Evolutionary conservation across 805 yeast genomes (phyloP).

Genomic region (Candida koratica): DNA sequence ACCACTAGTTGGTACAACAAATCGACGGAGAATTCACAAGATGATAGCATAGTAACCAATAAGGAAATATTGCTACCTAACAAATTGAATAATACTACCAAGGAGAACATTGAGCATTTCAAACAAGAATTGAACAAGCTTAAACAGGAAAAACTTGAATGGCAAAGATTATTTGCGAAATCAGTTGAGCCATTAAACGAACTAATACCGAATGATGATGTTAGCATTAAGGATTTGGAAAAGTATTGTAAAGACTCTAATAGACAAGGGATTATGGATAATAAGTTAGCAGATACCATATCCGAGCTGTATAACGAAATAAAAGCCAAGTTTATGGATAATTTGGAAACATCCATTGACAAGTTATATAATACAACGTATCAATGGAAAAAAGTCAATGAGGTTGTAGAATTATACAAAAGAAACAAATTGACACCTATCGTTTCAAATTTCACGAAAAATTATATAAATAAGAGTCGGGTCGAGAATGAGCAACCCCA

Average conservation of each 20-base stretch:
- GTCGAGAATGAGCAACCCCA: slow-evolving; percentile 11
- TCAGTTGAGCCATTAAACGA: slow-evolving; percentile 4
- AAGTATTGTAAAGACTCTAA: slow-evolving; percentile 6
- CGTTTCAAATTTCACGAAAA: slow-evolving; percentile 20
- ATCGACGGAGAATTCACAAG: slow-evolving; percentile 20
- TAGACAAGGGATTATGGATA: slow-evolving; percentile 5
- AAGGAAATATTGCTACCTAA: slow-evolving; percentile 48
- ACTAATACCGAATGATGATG: slow-evolving; percentile 1
- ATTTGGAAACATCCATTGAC: slow-evolving; percentile 33
- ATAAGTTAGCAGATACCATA: neutral
- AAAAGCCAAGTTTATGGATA: slow-evolving; percentile 15
- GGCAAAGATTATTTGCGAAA: slow-evolving; percentile 28
- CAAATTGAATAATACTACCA: slow-evolving; percentile 54
- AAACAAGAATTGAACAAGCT: slow-evolving; percentile 42
- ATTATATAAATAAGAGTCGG: slow-evolving; percentile 19
- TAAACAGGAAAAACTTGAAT: slow-evolving; percentile 43
- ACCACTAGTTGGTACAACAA: slow-evolving; percentile 64
- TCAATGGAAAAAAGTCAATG: slow-evolving; percentile 23
- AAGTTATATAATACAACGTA: slow-evolving; percentile 31
- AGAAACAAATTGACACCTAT: slow-evolving; percentile 16
- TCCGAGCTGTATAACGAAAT: slow-evolving; percentile 3
- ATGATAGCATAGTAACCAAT: slow-evolving; percentile 17
- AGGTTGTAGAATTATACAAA: slow-evolving; percentile 20
- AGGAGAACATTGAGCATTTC: slow-evolving; percentile 44
- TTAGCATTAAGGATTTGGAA: slow-evolving; percentile 3